Base-by-base conservation (phyloP, 768 basidiomycete genomes). In the Phanerodontia chrysosporium region DNA sequence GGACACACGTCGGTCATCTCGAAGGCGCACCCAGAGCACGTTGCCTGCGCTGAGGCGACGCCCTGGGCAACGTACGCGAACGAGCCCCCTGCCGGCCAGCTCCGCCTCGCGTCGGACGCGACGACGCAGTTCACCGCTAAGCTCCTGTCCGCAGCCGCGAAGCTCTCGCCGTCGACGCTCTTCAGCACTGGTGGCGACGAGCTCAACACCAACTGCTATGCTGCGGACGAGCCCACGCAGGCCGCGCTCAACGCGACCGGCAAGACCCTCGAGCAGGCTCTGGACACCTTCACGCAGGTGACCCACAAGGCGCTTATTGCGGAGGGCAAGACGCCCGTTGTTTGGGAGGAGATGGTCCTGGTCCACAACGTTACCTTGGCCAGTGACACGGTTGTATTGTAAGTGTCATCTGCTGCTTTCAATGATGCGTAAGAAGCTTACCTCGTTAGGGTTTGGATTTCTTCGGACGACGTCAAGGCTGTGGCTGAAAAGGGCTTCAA, bases 361-460 rank as follows among this genome's bases (percentile, higher is more conserved):
- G 63, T 63, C 2, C 70, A 74, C 60, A 70, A 75, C 44, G 65
- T 77, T 18, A 70, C 69, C 2, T 68, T 77, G 2, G 51, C 49
- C 0, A 71, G 72, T 32, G 70, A 75, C n/a, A 73, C 85, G 0
- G 65, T 88, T 30, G 81, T 85, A 39, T 75, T 86, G 84, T 85
- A 61, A 2, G 79, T 72, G 12, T 48, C 49, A 14, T 35, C 32
- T 35, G 32, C 32, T 35, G 13, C 6, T 35, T 45, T 18, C 44
- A n/a, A 5, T 45, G 44, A 7, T 18, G 22, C 22, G n/a, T 45
- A 24, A 18, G 18, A 8, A 32, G 24, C 45, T 35, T 25, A 51
- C 14, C 22, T 46, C 29, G 13, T 14, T 55, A 85, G 85, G 73
- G 83, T 90, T 22, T 92, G 90, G 89, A 86, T 85, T 44, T 83